phyloP scores from a whole-genome alignment of 257 asterid species.

The Linaria vulgaris region DNA sequence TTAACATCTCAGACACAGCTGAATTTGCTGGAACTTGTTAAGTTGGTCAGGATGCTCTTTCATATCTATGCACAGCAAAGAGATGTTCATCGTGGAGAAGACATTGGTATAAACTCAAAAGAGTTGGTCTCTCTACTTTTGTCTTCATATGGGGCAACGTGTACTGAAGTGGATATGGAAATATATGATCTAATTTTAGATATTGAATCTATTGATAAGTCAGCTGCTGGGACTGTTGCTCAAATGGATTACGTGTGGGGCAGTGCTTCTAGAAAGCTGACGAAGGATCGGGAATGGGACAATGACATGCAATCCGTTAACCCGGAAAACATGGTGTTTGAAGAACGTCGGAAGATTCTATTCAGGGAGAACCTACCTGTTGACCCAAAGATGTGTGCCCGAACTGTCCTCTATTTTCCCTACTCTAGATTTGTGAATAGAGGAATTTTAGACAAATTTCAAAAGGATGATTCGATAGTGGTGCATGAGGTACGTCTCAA shows the following conservation, averaged over 20 bases:
- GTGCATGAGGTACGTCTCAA: constrained; percentile 45
- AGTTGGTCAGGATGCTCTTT: constrained; percentile 69
- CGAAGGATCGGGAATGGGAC: constrained; percentile 50
- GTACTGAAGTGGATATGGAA: constrained; percentile 70
- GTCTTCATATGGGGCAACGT: constrained; percentile 71
- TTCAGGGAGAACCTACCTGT: constrained; percentile 81
- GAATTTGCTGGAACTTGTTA: constrained; percentile 66
- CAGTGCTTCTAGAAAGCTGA: constrained; percentile 51
- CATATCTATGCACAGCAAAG: constrained; percentile 45
- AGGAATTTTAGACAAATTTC: constrained; percentile 33
- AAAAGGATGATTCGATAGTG: constrained; percentile 39
- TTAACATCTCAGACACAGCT: constrained; percentile 33
- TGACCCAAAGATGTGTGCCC: constrained; percentile 81
- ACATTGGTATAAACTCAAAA: constrained; percentile 51
- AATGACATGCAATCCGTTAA: constrained; percentile 35
- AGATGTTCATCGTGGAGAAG: constrained; percentile 44
- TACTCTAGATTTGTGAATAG: constrained; percentile 44
- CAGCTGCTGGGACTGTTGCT: constrained; percentile 55
- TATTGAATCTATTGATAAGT: constrained; percentile 52
- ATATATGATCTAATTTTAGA: constrained; percentile 65
- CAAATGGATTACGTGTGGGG: constrained; percentile 86
- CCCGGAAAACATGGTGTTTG: constrained; percentile 40
- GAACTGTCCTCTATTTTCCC: constrained; percentile 77
- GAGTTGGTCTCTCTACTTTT: constrained; percentile 68
- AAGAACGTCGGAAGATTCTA: constrained; percentile 50